Conservation (phyloP, 306 rosid species). For the Inga leiocalycina region DNA sequence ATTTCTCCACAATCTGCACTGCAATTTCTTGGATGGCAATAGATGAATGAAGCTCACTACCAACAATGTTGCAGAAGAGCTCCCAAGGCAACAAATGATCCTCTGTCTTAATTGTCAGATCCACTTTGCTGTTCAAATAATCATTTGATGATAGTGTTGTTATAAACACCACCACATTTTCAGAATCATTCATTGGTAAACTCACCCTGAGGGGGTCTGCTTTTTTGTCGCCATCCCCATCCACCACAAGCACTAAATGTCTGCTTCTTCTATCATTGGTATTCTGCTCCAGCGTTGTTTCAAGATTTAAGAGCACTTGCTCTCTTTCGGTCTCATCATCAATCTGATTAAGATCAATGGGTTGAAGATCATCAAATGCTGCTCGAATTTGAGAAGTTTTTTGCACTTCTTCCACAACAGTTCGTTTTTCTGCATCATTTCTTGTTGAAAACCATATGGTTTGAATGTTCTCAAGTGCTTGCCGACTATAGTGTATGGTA, state of each 20-base stretch:
- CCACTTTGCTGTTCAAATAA: not conserved
- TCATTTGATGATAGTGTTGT: not conserved
- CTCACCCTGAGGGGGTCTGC: not conserved
- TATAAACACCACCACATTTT: not conserved
- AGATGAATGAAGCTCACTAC: not conserved
- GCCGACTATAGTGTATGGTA: too few species aligned
- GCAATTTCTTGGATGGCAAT: not conserved
- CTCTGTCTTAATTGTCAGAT: not conserved
- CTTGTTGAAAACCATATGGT: not conserved
- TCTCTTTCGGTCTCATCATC: too few species aligned
- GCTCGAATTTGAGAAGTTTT: too few species aligned
- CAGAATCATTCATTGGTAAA: not conserved
- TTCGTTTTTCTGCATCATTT: not conserved
- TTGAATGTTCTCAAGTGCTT: not conserved
- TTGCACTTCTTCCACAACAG: not conserved
- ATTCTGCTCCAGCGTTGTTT: too few species aligned
- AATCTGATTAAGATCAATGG: not conserved
- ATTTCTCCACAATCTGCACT: not conserved
- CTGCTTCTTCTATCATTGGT: not conserved
- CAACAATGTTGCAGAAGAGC: not conserved
- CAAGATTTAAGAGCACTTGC: too few species aligned
- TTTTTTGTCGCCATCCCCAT: not conserved
- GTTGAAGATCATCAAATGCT: not conserved
- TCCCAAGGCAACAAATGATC: conserved; percentile 17
- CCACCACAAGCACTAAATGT: not conserved